Base-by-base conservation (phyloP, 2,329 filamentous ascomycete genomes). In the Byssothecium circinans region DNA sequence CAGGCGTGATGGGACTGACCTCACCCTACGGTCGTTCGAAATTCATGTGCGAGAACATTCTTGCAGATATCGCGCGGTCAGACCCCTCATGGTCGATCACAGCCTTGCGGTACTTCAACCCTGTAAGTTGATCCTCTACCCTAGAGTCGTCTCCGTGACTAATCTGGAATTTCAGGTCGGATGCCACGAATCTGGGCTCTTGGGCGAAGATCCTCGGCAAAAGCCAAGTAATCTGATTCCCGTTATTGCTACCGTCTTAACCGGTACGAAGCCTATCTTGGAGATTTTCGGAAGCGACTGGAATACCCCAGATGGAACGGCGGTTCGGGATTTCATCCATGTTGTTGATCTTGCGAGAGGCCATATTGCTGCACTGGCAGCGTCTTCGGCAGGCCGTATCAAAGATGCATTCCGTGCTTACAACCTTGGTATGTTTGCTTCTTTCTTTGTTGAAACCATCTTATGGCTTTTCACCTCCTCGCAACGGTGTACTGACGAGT, bases 251-350 rank as follows among this genome's bases (percentile, higher is more conserved):
- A 80, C 82, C 43, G 82, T 85, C 7, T 74, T 86, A 58, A 81
- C 78, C 0, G 82, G 83, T 1, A 68, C 75, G 29, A 75, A 77
- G 39, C 59, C 73, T 3, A 74, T 78, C 36, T 72, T 86, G n/a
- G 75, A 81, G 41, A 78, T 87, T 43, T 87, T 83, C 53, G 84
- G 84, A 7, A 77, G 75, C 2, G 82, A 87, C 65, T 87, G 83
- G 78, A 76, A 83, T 46, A 87, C 84, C 0, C 71, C 75, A 3
- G 84, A 87, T 56, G 84, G 84, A 14, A 86, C 84, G 0, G 82
- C 83, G 1, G 77, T 87, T 33, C 80, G 84, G 34, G 84, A 87
- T 65, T 87, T 85, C 60, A 85, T 87, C 53, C 84, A 87, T 56
- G 84, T 86, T 30, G 80, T 78, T 14, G 84, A 87, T 64, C 75